Evolutionary conservation across 129 eudicot species (phyloP), one percentile per base, ranked within the genome.

Genomic region (Heracleum sosnowskyi): DNA sequence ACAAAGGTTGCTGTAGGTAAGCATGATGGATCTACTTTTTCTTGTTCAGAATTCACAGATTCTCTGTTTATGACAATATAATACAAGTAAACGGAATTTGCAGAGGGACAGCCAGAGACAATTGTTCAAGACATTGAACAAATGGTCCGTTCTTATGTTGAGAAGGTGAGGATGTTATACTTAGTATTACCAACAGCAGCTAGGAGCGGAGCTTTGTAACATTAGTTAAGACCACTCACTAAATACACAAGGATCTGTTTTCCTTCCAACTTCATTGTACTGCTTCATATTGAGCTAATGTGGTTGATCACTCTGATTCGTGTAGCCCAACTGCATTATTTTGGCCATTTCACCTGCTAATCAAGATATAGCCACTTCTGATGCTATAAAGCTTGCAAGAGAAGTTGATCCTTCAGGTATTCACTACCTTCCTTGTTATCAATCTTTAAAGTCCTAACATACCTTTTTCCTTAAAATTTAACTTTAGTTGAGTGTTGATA

Each of bases 291-390:
- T 81, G 36, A 17, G 47, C 35, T 83, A 46, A 79, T 77, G 60
- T 62, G 51, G 75, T 44, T n/a, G 26, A 64, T n/a, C 69, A 39
- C 9, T 74, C 28, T 28, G 64, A 76, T 33, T 80, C 22, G 28
- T 84, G 88, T 78, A 96, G 99, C 99, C 97, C 26, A 96, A 90
- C 82, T 92, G 97, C 89, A 96, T 96, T 76, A 96, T 96, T 46
- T 86, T 96, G 86, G 99, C 99, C 75, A 96, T 96, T 88, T 96
- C 99, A 82, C 99, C 99, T 80, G 99, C 99, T 80, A 96, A 96
- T 87, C 99, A 96, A 92, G 99, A 96, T 89, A 96, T 96, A 82
- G 99, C 99, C 82, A 96, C 99, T 73, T 96, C 99, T 18, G 99
- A 96, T 92, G 99, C 99, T 77, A 96, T 96, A 80, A 96, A 96